Evolutionary conservation across 2,329 filamentous ascomycete species (phyloP).

Genomic region (Uncinocarpus reesii): DNA sequence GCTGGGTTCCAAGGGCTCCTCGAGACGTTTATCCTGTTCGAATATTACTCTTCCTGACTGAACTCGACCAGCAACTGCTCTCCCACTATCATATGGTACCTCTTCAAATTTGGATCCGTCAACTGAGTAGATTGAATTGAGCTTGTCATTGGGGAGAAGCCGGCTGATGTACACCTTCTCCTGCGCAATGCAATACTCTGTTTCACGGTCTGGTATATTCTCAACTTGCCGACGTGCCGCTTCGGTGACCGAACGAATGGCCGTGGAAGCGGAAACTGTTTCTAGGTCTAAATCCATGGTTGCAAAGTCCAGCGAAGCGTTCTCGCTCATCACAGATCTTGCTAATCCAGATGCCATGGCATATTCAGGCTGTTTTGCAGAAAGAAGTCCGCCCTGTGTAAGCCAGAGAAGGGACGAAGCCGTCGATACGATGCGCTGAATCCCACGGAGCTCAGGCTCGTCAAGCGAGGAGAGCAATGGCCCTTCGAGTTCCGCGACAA

Average conservation of each 20-base stretch:
- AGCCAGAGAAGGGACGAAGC: constrained; percentile 8
- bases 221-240: background rate
- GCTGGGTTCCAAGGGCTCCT: constrained; percentile 8
- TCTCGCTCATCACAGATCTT: constrained; percentile 2
- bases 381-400: constrained; percentile 4
- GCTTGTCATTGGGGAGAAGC: background rate
- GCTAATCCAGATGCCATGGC: constrained; percentile 11
- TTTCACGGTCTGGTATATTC: background rate
- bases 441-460: background rate
- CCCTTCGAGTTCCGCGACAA: constrained; percentile 5
- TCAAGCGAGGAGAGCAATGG: background rate
- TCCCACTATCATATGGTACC: background rate
- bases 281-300: constrained; percentile 3
- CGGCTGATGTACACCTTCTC: constrained; percentile 3
- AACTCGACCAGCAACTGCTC: background rate
- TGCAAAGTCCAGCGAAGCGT: constrained; percentile 1
- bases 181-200: background rate
- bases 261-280: background rate
- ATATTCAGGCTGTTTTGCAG: constrained; percentile 4
- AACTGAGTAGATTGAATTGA: background rate
- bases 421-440: background rate
- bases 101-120: background rate
- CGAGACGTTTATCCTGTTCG: background rate
- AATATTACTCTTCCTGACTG: background rate
- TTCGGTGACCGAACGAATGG: background rate